Base-by-base conservation (phyloP, 2,329 filamentous ascomycete genomes). In the Penicillium sp. region DNA sequence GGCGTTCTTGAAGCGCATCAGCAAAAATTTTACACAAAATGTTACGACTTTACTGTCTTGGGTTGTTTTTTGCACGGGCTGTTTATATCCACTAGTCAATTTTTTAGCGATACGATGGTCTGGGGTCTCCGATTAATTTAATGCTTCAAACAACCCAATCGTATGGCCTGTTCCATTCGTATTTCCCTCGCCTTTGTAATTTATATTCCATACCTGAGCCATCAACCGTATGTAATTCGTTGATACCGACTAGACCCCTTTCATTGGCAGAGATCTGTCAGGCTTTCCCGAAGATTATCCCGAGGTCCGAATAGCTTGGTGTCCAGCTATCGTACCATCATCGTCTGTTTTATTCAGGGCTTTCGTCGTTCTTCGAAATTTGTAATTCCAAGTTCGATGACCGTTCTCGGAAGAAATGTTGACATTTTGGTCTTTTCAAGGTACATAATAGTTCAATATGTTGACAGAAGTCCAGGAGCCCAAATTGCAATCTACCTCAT, bases 121-220 rank as follows among this genome's bases (percentile, higher is more conserved):
- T 69, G 61, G 63, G 66, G 61, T 68, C 67, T 64, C 66, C 68
- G 62, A 61, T 64, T 34, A 66, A 70, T 66, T 64, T 53, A 69
- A 70, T 67, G 67, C 66, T 69, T 72, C 64, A 65, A 61, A 64
- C 69, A 70, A 69, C 65, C 69, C 60, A 66, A 67, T 57, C 46
- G 46, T 50, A 47, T 64, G 57, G 50, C 32, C 46, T 50, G 7
- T 47, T 50, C 40, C 13, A 9, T 2, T 36, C n/a, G 51, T 53
- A 49, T 7, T 14, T 2, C 4, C 7, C n/a, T 16, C 34, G 42
- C 2, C 39, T 14, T 32, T n/a, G 51, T 30, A 53, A 11, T 36
- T 16, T 19, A n/a, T 19, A 18, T 10, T 30, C 10, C 8, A 4
- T 6, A 10, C 16, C 27, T 13, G n/a, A 13, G 11, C 11, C 10